Conservation (phyloP, 148 eudicot species). For the Rhododendron williamsianum region DNA sequence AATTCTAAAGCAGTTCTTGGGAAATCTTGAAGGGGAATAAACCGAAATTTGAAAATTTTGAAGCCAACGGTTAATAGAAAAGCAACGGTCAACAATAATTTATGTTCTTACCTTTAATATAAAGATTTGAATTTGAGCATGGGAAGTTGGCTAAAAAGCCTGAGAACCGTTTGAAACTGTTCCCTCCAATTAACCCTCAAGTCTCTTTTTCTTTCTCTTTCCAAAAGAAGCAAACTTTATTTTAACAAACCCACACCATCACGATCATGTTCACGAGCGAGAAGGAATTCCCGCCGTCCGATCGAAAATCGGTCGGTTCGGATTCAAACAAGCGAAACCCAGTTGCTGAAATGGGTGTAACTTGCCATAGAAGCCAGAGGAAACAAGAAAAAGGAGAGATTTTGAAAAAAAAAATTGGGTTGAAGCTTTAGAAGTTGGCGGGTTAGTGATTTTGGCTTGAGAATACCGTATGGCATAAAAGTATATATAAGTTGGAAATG, state of each 20-base stretch:
- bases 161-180: conserved; percentile 38
- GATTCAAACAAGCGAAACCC: neutral
- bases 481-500: neutral
- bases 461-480: neutral
- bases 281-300: neutral
- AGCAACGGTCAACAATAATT: conserved; percentile 28
- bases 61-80: conserved; percentile 23
- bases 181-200: conserved; percentile 31
- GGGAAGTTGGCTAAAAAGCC: conserved; percentile 14
- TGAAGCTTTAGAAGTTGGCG: conserved; percentile 4
- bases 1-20: conserved; percentile 7
- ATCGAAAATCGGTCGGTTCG: neutral
- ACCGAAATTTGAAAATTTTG: conserved; percentile 23
- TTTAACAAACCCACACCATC: neutral
- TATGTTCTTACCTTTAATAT: conserved; percentile 36
- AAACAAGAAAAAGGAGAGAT: neutral
- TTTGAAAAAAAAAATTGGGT: neutral
- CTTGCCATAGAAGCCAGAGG: neutral
- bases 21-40: conserved; percentile 11
- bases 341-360: conserved; percentile 4
- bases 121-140: conserved; percentile 37
- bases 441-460: neutral
- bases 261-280: neutral
- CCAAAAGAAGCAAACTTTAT: conserved; percentile 23
- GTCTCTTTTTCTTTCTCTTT: conserved; percentile 24